Evolutionary conservation across 176 grass and related monocot genomes (phyloP).

Genomic region (Eleusine indica): DNA sequence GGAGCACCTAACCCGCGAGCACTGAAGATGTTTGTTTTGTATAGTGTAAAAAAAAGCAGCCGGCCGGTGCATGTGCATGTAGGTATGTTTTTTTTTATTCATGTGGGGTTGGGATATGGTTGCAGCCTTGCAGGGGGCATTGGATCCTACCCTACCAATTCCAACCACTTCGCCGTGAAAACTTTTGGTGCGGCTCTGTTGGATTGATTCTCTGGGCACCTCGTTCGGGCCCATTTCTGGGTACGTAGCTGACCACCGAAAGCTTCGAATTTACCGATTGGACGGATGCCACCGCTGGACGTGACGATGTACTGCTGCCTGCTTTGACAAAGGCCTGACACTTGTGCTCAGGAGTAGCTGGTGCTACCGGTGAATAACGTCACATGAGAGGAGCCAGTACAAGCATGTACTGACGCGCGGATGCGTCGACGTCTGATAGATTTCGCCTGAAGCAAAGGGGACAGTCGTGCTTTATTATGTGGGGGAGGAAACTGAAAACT

Average conservation of each 20-base stretch:
- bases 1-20: too few relatives aligned
- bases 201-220: constrained; percentile 32
- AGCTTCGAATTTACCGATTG: constrained; percentile 33
- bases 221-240: constrained; percentile 37
- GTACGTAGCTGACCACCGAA: constrained; percentile 45
- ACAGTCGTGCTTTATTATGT: background rate
- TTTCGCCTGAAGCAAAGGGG: constrained; percentile 32
- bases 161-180: constrained; percentile 40
- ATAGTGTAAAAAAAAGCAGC: background rate
- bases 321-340: constrained; percentile 31
- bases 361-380: constrained; percentile 1
- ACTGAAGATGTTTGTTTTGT: too few relatives aligned
- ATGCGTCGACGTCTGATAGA: constrained; percentile 8
- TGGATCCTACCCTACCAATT: constrained; percentile 31
- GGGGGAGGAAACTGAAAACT: background rate
- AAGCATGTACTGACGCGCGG: constrained; percentile 12
- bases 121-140: background rate
- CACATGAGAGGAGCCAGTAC: constrained; percentile 13
- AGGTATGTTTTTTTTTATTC: background rate
- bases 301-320: background rate
- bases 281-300: background rate
- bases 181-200: constrained; percentile 37
- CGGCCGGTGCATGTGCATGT: background rate
- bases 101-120: constrained; percentile 28
- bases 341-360: background rate